Base-by-base conservation (phyloP, 805 yeast genomes). In the Yamadazyma laniorum region DNA sequence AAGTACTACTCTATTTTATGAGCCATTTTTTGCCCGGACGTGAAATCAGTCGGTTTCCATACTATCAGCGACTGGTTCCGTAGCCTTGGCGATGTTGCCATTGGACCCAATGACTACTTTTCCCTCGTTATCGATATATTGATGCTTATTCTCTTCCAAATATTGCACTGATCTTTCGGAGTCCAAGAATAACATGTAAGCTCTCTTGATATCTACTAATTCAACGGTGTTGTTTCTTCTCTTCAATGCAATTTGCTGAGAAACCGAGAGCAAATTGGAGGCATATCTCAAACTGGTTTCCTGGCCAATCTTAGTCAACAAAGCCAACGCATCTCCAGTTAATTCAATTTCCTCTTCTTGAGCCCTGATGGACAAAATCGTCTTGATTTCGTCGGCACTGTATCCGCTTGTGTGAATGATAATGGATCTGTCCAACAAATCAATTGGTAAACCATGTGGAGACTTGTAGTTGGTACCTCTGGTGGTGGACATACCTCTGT, bases 381-480 rank as follows among this genome's bases (percentile, higher is more conserved):
- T 80, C 55, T 83, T 77, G 55, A 91, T 84, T 63, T 93, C 99
- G 43, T 86, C 90, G 42, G 77, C 79, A 42, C 74, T 70, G 68
- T 93, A 93, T 32, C 78, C 70, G 13, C 77, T 63, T 1, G 99
- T 95, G 56, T 93, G 89, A 48, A 93, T 88, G 45, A 93, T 93
- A 49, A 93, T 84, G 25, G 95, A 78, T 61, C 99, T 79, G 66
- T 93, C 99, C 52, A 93, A 80, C 53, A 93, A 72, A 70, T 93
- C 99, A 43, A 85, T 74, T 29, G 99, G 99, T 42, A 93, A 72
- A n/a, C 99, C 99, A 61, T 93, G 99, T 16, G 99, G 96, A 1
- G 96, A 84, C 63, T 82, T 85, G 68, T 88, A 88, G 56, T 79
- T 82, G 21, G 98, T 87, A 36, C 99, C 99, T 55, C 96, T 79